Evolutionary conservation across 2,329 filamentous ascomycete genomes (phyloP).

Genomic region (Phyllachora maydis): DNA sequence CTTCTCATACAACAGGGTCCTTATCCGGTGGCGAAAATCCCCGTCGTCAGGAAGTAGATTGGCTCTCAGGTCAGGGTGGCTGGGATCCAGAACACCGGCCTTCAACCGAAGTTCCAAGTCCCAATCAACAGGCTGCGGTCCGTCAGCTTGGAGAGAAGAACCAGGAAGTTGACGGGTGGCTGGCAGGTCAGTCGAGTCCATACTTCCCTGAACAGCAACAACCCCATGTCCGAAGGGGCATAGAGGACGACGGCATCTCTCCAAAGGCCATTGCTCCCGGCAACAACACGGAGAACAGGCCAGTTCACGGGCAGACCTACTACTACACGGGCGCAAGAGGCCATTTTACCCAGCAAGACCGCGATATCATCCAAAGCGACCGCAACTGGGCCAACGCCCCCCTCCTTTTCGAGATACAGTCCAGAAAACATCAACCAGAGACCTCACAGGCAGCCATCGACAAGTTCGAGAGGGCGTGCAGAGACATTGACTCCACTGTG

Average conservation of each 20-base stretch:
- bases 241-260: conserved; percentile 15
- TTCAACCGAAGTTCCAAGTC: conserved; percentile 19
- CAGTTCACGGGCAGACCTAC: conserved; percentile 27
- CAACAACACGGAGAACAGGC: conserved; percentile 25
- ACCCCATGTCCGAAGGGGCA: conserved; percentile 1
- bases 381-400: conserved; percentile 29
- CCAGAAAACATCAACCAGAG: conserved; percentile 28
- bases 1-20: conserved; percentile 4
- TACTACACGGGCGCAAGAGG: conserved; percentile 17
- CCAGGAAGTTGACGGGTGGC: conserved; percentile 27
- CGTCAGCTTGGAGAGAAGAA: conserved; percentile 24
- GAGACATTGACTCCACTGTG: conserved; percentile 34
- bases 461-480: conserved; percentile 26
- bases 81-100: conserved; percentile 24
- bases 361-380: conserved; percentile 24
- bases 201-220: conserved; percentile 1
- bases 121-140: conserved; percentile 23
- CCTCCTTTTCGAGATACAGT: conserved; percentile 20
- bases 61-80: conserved; percentile 19
- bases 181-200: conserved; percentile 9
- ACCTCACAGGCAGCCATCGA: conserved; percentile 32
- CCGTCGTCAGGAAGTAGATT: conserved; percentile 19
- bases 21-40: conserved; percentile 14
- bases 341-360: conserved; percentile 21
- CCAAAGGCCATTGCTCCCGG: conserved; percentile 21